A percentile compares a stretch with the other conserved stretches of the same genome.
Conservation (phyloP, 345 rosid genomes). For the Linum tenue region DNA sequence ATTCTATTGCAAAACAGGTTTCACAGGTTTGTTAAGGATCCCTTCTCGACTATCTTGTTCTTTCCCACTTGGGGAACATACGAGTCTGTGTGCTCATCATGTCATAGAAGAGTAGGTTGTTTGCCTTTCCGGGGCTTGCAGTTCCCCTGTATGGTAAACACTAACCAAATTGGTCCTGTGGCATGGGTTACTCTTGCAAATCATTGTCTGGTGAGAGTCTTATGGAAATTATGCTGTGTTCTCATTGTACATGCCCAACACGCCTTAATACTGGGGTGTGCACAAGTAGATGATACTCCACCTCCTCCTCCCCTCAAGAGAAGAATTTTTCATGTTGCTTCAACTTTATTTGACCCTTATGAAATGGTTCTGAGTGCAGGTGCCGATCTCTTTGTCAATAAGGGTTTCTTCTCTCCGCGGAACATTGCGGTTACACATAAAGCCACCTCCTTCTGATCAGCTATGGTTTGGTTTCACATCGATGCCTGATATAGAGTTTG, state of each 20-base stretch:
- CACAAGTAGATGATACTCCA: neutral
- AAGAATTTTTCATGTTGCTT: neutral
- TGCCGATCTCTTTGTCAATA: slow-evolving; percentile 75
- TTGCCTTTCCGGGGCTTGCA: neutral
- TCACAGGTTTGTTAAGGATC: slow-evolving; percentile 45
- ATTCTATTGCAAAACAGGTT: slow-evolving; percentile 60
- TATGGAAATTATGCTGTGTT: neutral
- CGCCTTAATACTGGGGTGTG: neutral
- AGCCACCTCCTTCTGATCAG: slow-evolving; percentile 96
- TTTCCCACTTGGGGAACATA: neutral
- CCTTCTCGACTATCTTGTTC: neutral
- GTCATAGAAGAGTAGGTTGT: neutral
- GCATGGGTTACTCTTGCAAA: neutral
- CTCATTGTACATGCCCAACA: no score
- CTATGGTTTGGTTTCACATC: slow-evolving; percentile 86
- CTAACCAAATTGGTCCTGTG: neutral
- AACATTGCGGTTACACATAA: slow-evolving; percentile 61
- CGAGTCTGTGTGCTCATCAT: neutral
- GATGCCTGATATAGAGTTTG: slow-evolving; percentile 78
- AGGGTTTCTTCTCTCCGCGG: slow-evolving; percentile 74
- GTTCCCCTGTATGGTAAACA: neutral
- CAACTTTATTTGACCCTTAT: neutral
- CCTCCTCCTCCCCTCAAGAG: neutral
- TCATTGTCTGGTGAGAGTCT: neutral
- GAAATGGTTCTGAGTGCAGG: slow-evolving; percentile 32